A percentile compares a stretch with the other conserved stretches of the same genome.
phyloP scores from a whole-genome alignment of 768 basidiomycete genomes.

The Panaeolus cyanescens region DNA sequence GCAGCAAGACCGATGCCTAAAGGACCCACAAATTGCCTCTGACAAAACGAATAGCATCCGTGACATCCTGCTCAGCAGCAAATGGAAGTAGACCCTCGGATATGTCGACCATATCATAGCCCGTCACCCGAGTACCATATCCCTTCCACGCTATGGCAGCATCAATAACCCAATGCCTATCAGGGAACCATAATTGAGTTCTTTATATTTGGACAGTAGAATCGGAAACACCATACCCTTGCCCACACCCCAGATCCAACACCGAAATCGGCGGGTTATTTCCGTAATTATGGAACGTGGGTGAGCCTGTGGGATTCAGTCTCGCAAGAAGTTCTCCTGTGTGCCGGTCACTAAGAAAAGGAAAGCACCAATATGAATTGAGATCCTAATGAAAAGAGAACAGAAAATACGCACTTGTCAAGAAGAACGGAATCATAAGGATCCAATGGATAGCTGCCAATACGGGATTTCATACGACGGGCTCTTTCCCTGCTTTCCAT shows the following conservation, averaged over 20 bases:
- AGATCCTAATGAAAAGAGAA: constrained; percentile 6
- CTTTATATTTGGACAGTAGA: not conserved
- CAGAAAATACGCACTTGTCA: constrained; percentile 45
- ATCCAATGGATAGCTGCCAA: constrained; percentile 29
- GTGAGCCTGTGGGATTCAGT: constrained; percentile 52
- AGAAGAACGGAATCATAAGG: constrained; percentile 54
- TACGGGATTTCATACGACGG: constrained; percentile 18
- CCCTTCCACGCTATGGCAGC: constrained; percentile 64
- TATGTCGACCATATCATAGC: constrained; percentile 60
- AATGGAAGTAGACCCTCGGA: constrained; percentile 33
- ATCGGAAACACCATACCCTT: constrained; percentile 39
- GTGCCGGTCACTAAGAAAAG: constrained; percentile 54
- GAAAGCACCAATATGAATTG: constrained; percentile 2
- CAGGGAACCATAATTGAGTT: not conserved
- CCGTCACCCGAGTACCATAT: constrained; percentile 53
- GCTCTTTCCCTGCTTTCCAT: constrained; percentile 14
- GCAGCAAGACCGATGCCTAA: constrained; percentile 6
- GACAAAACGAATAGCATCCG: constrained; percentile 50
- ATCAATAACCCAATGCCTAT: constrained; percentile 57
- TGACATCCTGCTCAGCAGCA: constrained; percentile 31
- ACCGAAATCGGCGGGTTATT: constrained; percentile 50
- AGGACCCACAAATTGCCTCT: constrained; percentile 67
- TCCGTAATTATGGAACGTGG: constrained; percentile 58
- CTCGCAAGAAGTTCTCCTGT: constrained; percentile 54
- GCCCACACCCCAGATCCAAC: constrained; percentile 75